Evolutionary conservation across 2,329 filamentous ascomycete genomes (phyloP).

Genomic region (Pezicula carpinea): DNA sequence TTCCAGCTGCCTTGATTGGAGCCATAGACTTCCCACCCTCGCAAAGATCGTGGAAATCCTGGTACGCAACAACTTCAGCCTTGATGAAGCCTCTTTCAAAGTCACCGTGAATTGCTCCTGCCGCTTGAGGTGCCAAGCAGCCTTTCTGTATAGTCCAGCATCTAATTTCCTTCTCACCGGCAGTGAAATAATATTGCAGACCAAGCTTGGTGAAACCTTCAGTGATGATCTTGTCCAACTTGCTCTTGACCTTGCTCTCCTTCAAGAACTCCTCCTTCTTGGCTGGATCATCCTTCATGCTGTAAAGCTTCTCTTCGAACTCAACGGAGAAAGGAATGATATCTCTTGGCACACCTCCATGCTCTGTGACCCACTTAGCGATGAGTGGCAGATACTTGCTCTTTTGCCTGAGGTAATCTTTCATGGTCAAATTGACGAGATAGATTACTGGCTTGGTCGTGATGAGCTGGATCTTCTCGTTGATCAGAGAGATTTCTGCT

Average conservation of each 20-base stretch:
- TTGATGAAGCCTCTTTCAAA: constrained; percentile 43
- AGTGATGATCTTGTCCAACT: constrained; percentile 38
- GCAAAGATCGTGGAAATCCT: constrained; percentile 40
- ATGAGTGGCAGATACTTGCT: constrained; percentile 40
- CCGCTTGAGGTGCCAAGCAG: constrained; percentile 36
- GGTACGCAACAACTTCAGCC: constrained; percentile 40
- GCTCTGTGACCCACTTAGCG: constrained; percentile 41
- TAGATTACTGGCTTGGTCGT: constrained; percentile 42
- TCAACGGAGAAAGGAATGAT: constrained; percentile 41
- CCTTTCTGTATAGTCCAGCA: constrained; percentile 39
- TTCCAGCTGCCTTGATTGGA: constrained; percentile 40
- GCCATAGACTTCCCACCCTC: constrained; percentile 39
- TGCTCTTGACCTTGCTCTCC: constrained; percentile 37
- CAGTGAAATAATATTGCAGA: constrained; percentile 42
- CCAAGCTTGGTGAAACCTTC: constrained; percentile 41
- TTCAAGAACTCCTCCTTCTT: constrained; percentile 32
- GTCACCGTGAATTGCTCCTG: constrained; percentile 37
- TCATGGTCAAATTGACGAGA: constrained; percentile 42
- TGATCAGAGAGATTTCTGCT: constrained; percentile 40
- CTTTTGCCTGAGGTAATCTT: constrained; percentile 42
- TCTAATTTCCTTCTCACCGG: constrained; percentile 41
- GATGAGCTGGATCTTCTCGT: constrained; percentile 39
- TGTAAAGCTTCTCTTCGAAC: constrained; percentile 40
- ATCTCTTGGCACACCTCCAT: constrained; percentile 36
- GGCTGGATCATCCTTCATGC: constrained; percentile 32